Evolutionary conservation across 73 alveolate species (phyloP).

Genomic region (Tetrahymena malaccensis): DNA sequence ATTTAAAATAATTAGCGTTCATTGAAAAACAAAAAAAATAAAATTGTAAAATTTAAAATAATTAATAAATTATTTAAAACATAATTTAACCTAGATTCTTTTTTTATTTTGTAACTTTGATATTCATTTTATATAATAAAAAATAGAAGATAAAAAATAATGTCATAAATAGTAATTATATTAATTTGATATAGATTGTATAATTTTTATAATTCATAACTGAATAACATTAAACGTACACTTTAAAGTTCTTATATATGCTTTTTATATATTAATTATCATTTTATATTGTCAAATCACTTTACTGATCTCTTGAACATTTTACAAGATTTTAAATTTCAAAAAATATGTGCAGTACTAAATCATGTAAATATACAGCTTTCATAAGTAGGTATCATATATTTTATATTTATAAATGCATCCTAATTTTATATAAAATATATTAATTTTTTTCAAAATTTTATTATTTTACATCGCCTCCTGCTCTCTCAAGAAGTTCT

Average conservation of each 20-base stretch:
- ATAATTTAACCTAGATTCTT: no score
- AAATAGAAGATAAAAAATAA: no score
- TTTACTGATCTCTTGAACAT: background rate
- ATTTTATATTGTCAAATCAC: no score
- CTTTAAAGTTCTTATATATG: no score
- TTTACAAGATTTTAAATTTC: no score
- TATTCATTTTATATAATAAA: no score
- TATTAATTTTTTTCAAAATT: background rate
- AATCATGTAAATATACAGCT: constrained; percentile 79
- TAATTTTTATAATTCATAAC: background rate
- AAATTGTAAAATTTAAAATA: background rate
- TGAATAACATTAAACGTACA: background rate
- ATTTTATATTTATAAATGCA: constrained; percentile 99
- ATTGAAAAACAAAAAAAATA: background rate
- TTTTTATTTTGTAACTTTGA: no score
- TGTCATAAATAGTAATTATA: no score
- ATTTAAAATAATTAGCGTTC: no score
- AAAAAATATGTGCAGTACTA: no score
- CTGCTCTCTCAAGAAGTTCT: constrained; percentile 89
- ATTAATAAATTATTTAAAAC: no score
- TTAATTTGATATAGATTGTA: background rate
- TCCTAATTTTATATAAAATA: constrained; percentile 47
- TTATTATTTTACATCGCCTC: constrained; percentile 72
- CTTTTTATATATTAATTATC: no score
- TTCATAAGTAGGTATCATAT: constrained; percentile 99